Conservation (phyloP, 2,329 filamentous ascomycete species). For the Alternaria solani region DNA sequence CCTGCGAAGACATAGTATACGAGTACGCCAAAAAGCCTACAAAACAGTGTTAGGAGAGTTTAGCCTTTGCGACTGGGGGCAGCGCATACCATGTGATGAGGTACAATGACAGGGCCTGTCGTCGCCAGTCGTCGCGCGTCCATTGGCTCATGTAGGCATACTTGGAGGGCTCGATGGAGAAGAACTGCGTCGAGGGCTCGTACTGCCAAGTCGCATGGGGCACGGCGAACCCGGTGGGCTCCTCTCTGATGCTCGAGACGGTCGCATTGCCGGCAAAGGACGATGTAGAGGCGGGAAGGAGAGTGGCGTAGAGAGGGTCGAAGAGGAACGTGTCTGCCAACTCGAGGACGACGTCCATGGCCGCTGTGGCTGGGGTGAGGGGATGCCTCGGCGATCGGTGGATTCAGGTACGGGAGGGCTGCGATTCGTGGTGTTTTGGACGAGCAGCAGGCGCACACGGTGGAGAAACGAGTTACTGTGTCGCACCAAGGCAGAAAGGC, state of each 20-base stretch:
- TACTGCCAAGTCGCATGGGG: conserved; percentile 66
- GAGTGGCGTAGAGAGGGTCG: conserved; percentile 78
- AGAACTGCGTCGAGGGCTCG: conserved; percentile 74
- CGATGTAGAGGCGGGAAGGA: conserved; percentile 66
- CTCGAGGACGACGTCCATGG: conserved; percentile 93
- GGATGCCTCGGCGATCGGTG: conserved; percentile 13
- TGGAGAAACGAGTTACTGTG: background rate
- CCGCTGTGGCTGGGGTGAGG: conserved; percentile 19
- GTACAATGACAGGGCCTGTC: conserved; percentile 79
- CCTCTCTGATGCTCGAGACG: conserved; percentile 59
- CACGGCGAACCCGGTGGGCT: conserved; percentile 39
- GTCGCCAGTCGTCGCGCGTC: conserved; percentile 77
- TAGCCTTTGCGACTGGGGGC: background rate
- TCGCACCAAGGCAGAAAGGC: background rate
- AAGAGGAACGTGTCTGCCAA: conserved; percentile 80
- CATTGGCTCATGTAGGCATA: conserved; percentile 82
- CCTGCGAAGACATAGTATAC: conserved; percentile 86
- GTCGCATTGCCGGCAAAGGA: conserved; percentile 64
- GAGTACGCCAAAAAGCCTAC: conserved; percentile 84
- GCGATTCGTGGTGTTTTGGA: conserved; percentile 30
- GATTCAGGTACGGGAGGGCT: conserved; percentile 29
- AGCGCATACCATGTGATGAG: conserved; percentile 79
- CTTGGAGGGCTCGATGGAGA: conserved; percentile 73
- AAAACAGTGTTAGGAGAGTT: conserved; percentile 16
- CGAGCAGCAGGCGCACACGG: conserved; percentile 2